Evolutionary conservation across 805 yeast genomes (phyloP).

Genomic region (Kregervanrija fluxuum): DNA sequence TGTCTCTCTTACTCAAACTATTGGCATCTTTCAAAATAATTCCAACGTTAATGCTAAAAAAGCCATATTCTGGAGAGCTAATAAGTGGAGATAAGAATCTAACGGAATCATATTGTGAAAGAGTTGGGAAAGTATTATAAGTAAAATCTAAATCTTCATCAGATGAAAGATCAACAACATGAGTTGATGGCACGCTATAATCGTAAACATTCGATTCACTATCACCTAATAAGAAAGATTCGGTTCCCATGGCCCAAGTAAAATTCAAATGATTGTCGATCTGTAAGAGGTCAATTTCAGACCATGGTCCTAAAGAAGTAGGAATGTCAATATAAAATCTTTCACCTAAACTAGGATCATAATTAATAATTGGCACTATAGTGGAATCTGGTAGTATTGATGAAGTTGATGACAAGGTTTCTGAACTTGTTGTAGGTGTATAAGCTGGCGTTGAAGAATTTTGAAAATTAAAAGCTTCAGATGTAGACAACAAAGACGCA

Average conservation of each 20-base stretch:
- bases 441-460: too few relatives aligned
- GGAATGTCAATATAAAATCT: constrained; percentile 12
- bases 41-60: constrained; percentile 1
- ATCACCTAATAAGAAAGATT: too few relatives aligned
- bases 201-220: neutral
- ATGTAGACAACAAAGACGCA: too few relatives aligned
- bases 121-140: too few relatives aligned
- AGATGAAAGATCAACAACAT: too few relatives aligned
- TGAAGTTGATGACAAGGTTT: too few relatives aligned
- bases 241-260: too few relatives aligned
- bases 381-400: too few relatives aligned
- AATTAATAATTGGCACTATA: too few relatives aligned
- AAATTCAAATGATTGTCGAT: neutral
- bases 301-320: constrained; percentile 1
- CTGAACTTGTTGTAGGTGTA: too few relatives aligned
- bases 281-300: constrained; percentile 3
- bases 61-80: constrained; percentile 7
- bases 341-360: neutral
- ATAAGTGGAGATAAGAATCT: constrained; percentile 8
- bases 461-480: too few relatives aligned
- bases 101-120: constrained; percentile 2
- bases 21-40: neutral
- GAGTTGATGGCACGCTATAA: neutral
- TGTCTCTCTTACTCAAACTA: neutral
- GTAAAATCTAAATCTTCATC: too few relatives aligned